Conservation (phyloP, 805 yeast genomes). For the Millerozyma acaciae region DNA sequence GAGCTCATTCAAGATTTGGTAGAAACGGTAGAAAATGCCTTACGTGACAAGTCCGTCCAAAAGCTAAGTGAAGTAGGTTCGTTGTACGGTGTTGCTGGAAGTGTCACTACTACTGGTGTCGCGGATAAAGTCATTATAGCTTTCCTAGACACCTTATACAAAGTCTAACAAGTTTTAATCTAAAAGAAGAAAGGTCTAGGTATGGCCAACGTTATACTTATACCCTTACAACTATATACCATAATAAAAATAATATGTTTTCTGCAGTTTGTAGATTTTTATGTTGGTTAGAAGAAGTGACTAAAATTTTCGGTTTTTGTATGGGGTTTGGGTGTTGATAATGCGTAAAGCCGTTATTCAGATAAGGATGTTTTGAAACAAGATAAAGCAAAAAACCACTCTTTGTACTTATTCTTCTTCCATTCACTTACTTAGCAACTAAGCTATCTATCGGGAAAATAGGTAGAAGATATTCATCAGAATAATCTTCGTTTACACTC, state of each 20-base stretch:
- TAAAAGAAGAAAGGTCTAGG: background rate
- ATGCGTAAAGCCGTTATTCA: no score
- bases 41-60: constrained; percentile 20
- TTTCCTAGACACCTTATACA: constrained; percentile 78
- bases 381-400: no score
- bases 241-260: no score
- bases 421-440: background rate
- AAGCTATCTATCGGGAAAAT: no score
- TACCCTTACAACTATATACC: no score
- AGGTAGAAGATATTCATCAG: no score
- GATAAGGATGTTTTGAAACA: no score
- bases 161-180: constrained; percentile 22
- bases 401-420: background rate
- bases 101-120: constrained; percentile 76
- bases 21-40: constrained; percentile 28
- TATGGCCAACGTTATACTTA: no score
- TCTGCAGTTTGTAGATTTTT: no score
- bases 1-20: constrained; percentile 54
- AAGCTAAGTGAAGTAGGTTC: constrained; percentile 69
- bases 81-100: constrained; percentile 93
- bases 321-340: no score
- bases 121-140: constrained; percentile 77
- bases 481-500: background rate
- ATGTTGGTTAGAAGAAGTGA: background rate
- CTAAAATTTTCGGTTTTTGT: background rate